Evolutionary conservation across 2,329 filamentous ascomycete genomes (phyloP), one percentile per base, ranked within the genome.

Genomic region (Aciculosporium take): DNA sequence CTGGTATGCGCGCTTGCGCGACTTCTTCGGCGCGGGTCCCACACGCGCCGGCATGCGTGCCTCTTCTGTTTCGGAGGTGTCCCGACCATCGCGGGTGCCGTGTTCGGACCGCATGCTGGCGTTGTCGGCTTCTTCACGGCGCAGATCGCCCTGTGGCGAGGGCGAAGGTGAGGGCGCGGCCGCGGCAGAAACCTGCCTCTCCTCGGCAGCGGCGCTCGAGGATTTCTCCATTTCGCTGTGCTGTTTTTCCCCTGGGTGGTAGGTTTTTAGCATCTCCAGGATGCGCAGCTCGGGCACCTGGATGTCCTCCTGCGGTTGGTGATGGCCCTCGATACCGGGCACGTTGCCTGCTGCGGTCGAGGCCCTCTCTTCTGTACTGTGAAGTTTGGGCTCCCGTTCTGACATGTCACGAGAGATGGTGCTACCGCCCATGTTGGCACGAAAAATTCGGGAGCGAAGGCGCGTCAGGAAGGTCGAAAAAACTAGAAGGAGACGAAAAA

Each of bases 1-100:
- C 37, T 40, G 31, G 9, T 28, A 40, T n/a, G 38, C 38, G 23
- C 38, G 38, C 30, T 33, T 32, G 28, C 24, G 35, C 13, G 35
- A 8, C 10, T n/a, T 37, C n/a, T 37, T 20, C 4, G 24, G 20
- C 2, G 10, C 5, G 15, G 35, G 35, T 20, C 3, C 17, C 25
- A n/a, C 13, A 3, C 13, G 9, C 33, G 10, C 21, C 3, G 17
- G 24, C 4, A 20, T 10, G 25, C 7, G 20, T 3, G 35, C 35
- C 3, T 7, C 21, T 21, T 15, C 2, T 29, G 7, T 1, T 21
- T 21, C 18, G 7, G 35, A 17, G 4, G 6, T 37, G 5, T 21
- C 17, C 13, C 21, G 35, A 25, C 17, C 17, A 5, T 10, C 17
- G 7, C 25, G 2, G 25, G 18, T 8, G 4, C 3, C 2, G 6